These are phyloP conservation scores for Orbilia javanica DNA, from an alignment of 2,329 filamentous ascomycete species.

Conservation along the genomic window DNA sequence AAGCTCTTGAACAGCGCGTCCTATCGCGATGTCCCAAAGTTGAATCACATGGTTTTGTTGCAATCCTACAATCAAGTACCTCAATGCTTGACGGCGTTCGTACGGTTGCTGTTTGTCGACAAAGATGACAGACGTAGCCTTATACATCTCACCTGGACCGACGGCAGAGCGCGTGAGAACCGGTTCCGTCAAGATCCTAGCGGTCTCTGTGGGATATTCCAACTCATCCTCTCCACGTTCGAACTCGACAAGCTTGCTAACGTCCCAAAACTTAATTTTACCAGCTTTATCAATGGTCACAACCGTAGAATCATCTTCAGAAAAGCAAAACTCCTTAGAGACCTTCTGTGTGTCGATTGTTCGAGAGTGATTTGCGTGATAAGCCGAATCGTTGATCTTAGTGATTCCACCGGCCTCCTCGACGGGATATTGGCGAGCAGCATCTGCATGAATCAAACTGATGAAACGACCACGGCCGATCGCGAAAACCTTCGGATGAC, in stretches of 20 bases:
- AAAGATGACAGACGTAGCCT: conserved; percentile 94
- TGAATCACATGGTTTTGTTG: conserved; percentile 99
- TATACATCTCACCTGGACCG: conserved; percentile 89
- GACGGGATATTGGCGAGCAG: conserved; percentile 69
- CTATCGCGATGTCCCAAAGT: conserved; percentile 95
- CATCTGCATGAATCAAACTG: conserved; percentile 79
- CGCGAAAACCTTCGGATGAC: conserved; percentile 92
- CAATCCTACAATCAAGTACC: conserved; percentile 97
- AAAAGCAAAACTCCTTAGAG: conserved; percentile 97
- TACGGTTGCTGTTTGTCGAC: conserved; percentile 96
- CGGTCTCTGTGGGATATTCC: conserved; percentile 64
- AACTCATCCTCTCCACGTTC: conserved; percentile 66
- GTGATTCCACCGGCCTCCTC: conserved; percentile 68
- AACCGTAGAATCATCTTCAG: conserved; percentile 93
- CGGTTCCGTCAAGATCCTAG: conserved; percentile 85
- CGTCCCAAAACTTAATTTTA: conserved; percentile 97
- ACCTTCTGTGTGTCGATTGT: conserved; percentile 98
- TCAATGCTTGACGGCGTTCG: conserved; percentile 85
- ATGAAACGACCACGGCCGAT: conserved; percentile 97
- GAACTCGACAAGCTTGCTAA: conserved; percentile 77
- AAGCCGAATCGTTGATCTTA: conserved; percentile 84
- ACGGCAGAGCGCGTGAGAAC: conserved; percentile 88
- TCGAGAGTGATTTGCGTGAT: conserved; percentile 85
- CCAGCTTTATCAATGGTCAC: conserved; percentile 97
- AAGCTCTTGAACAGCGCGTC: conserved; percentile 95